Conservation (phyloP, 2,329 filamentous ascomycete species). For the Sclerotinia spermophila region DNA sequence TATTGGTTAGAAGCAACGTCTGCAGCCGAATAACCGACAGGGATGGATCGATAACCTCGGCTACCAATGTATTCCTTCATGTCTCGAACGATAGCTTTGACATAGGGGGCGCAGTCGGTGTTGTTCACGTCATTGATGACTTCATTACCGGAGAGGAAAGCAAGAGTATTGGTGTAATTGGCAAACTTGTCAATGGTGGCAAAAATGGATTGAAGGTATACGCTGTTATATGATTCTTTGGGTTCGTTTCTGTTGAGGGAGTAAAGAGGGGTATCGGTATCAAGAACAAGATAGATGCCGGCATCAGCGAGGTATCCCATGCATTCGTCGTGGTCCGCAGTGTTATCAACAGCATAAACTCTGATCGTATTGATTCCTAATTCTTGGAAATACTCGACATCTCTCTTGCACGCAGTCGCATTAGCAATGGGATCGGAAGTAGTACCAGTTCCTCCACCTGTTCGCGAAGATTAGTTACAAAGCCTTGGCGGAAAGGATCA, state of each 20-base stretch:
- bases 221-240: constrained; percentile 61
- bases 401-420: constrained; percentile 55
- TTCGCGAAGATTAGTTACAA: not conserved
- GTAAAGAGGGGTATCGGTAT: constrained; percentile 68
- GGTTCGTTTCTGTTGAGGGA: constrained; percentile 62
- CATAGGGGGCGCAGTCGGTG: constrained; percentile 50
- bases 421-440: constrained; percentile 65
- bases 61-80: constrained; percentile 51
- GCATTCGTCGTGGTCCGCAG: constrained; percentile 62
- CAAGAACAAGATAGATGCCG: constrained; percentile 70
- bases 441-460: constrained; percentile 43
- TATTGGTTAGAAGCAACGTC: constrained; percentile 66
- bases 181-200: constrained; percentile 66
- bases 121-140: constrained; percentile 53
- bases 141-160: constrained; percentile 60
- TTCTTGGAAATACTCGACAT: constrained; percentile 63
- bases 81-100: constrained; percentile 57
- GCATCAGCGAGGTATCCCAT: constrained; percentile 64
- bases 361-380: constrained; percentile 69
- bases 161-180: constrained; percentile 64
- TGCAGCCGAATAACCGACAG: constrained; percentile 59
- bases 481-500: not conserved
- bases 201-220: constrained; percentile 68
- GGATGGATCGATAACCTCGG: constrained; percentile 48
- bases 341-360: constrained; percentile 72